Conservation (phyloP, 2,329 filamentous ascomycete species). For the Pseudocercospora macadamiae region DNA sequence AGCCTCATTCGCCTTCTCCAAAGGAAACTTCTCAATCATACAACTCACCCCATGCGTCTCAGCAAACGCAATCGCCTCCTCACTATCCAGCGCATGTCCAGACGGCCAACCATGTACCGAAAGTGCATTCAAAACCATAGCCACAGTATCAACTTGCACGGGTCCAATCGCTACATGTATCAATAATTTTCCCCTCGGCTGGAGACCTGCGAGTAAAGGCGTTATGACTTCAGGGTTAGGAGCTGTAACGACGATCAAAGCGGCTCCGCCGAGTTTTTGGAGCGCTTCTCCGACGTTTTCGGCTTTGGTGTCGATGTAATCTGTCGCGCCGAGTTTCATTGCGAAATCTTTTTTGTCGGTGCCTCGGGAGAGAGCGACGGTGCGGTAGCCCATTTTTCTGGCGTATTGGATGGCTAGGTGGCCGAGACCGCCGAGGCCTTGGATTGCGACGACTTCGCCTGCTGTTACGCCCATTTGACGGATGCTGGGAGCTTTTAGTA, state of each 20-base stretch:
- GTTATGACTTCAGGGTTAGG: slow-evolving; percentile 61
- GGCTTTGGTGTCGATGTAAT: slow-evolving; percentile 59
- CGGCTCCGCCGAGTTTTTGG: slow-evolving; percentile 63
- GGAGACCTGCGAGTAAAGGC: slow-evolving; percentile 58
- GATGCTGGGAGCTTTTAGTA: slow-evolving; percentile 48
- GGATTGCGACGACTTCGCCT: slow-evolving; percentile 54
- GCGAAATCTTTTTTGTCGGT: slow-evolving; percentile 58
- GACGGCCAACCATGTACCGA: slow-evolving; percentile 57
- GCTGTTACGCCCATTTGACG: slow-evolving; percentile 51
- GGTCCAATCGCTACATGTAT: slow-evolving; percentile 58
- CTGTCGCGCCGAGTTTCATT: slow-evolving; percentile 58
- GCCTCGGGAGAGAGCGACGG: slow-evolving; percentile 55
- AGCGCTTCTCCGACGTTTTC: slow-evolving; percentile 55
- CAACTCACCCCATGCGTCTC: slow-evolving; percentile 53
- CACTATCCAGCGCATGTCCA: slow-evolving; percentile 56
- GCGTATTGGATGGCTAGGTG: slow-evolving; percentile 59
- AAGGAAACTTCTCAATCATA: slow-evolving; percentile 57
- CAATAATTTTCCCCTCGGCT: slow-evolving; percentile 60
- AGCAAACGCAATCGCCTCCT: slow-evolving; percentile 58
- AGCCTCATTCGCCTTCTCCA: slow-evolving; percentile 55
- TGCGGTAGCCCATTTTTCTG: slow-evolving; percentile 55
- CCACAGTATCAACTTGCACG: slow-evolving; percentile 46
- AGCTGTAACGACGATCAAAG: slow-evolving; percentile 64
- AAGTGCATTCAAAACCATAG: slow-evolving; percentile 51
- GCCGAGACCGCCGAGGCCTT: slow-evolving; percentile 54